These are phyloP conservation scores for Gossypium trilobum DNA, from an alignment of 441 rosid species.

Conservation along the genomic window DNA sequence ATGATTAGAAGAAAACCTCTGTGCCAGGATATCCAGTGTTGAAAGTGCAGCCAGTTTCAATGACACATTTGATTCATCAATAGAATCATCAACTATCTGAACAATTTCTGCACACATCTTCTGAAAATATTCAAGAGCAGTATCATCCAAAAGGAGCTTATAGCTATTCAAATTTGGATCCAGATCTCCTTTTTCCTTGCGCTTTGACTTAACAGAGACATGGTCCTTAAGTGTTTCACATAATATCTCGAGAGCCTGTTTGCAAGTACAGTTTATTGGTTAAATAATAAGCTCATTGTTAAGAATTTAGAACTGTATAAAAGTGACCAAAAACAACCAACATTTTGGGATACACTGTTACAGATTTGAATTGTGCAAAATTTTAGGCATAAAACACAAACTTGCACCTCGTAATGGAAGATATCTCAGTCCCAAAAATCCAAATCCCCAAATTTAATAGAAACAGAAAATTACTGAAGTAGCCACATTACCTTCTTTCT, in stretches of 20 bases:
- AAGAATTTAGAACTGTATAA: background rate
- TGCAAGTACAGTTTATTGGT: conserved; percentile 10
- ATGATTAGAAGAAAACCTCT: conserved; percentile 55
- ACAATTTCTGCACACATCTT: conserved; percentile 63
- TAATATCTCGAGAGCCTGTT: conserved; percentile 77
- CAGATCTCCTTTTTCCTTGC: conserved; percentile 34
- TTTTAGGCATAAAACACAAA: background rate
- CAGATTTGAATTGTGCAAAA: background rate
- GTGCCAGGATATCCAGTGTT: conserved; percentile 66
- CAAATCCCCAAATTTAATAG: background rate
- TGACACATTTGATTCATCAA: conserved; percentile 43
- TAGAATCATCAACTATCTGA: conserved; percentile 44
- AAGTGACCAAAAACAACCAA: background rate
- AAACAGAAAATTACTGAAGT: background rate
- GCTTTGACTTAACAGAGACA: conserved; percentile 37
- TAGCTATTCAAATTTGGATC: conserved; percentile 25
- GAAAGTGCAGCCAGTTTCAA: conserved; percentile 68
- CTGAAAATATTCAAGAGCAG: conserved; percentile 43
- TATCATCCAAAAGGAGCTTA: conserved; percentile 59
- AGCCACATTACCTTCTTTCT: conserved; percentile 62
- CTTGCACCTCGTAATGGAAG: background rate
- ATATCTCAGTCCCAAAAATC: conserved; percentile 4
- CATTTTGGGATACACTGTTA: background rate
- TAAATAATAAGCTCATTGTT: background rate
- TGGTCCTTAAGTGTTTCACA: conserved; percentile 55